phyloP scores from a whole-genome alignment of 768 basidiomycete genomes.

The Termitomyces sp. region DNA sequence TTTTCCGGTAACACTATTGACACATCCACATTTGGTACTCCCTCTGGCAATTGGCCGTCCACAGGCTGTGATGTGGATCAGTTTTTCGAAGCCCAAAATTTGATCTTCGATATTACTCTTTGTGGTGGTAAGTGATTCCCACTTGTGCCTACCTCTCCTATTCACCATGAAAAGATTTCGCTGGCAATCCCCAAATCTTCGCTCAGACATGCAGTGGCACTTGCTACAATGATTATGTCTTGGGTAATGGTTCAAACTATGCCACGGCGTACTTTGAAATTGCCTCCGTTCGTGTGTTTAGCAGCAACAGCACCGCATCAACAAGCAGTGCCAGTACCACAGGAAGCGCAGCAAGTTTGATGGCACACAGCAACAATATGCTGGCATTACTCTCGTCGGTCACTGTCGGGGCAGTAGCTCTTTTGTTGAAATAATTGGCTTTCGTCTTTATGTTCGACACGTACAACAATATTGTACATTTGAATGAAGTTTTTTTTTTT shows the following conservation, averaged over 20 bases:
- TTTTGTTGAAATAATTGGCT: background rate
- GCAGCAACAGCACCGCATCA: slow-evolving; percentile 14
- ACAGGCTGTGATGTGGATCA: slow-evolving; percentile 45
- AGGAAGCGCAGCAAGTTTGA: background rate
- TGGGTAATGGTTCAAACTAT: slow-evolving; percentile 57
- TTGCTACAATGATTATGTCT: slow-evolving; percentile 68
- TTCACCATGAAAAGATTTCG: slow-evolving; percentile 29
- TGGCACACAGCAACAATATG: background rate
- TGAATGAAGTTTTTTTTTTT: background rate
- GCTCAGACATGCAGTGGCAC: slow-evolving; percentile 55
- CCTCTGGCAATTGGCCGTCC: slow-evolving; percentile 63
- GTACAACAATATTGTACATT: background rate
- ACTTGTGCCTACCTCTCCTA: background rate
- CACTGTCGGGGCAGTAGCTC: background rate
- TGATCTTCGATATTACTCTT: slow-evolving; percentile 72
- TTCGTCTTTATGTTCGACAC: background rate
- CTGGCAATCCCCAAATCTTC: slow-evolving; percentile 49
- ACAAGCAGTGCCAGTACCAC: background rate
- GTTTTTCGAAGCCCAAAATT: slow-evolving; percentile 57
- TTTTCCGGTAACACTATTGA: slow-evolving; percentile 47
- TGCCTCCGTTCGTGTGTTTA: slow-evolving; percentile 48
- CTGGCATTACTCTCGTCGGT: background rate
- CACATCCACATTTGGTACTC: slow-evolving; percentile 56
- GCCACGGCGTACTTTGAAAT: slow-evolving; percentile 72
- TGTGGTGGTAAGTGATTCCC: slow-evolving; percentile 43